Base-by-base conservation (phyloP, 2,329 filamentous ascomycete genomes). In the Monilinia vaccinii-corymbosi region DNA sequence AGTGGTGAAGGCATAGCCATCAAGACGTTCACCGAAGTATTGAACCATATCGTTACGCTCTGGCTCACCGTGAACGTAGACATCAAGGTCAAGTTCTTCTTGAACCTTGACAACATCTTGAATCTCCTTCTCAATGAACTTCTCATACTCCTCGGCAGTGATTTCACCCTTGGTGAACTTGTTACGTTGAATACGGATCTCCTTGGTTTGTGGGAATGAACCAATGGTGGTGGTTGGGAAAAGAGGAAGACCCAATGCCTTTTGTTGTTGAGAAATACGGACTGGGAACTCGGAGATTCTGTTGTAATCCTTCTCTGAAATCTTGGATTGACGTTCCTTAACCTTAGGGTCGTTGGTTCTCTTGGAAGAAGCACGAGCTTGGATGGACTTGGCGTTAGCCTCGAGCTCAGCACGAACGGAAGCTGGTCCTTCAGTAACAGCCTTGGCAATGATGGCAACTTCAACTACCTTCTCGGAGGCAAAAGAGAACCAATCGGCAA, bases 31-130 rank as follows among this genome's bases (percentile, higher is more conserved):
- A 78, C 94, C 94, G 71, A 99, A 99, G 87, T 97, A 99, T 80
- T 99, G 94, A 58, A 99, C 94, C 94, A 99, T 99, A 86, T 99
- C 94, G 81, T 99, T 99, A 77, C 94, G 91, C 86, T 99, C 94
- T 63, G 94, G 94, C 84, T 99, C 94, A 75, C 94, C 94, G 82
- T 99, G 94, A 67, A 99, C 94, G 75, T 89, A 90, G 76, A 99
- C 94, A 71, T 99, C 94, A 59, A 99, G 87, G 76, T 85, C 91
- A 72, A 99, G 92, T 81, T 97, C 94, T 73, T 97, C 91, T 81
- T 99, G 94, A 77, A 97, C 89, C 82, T 91, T 89, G 78, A 99
- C 84, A 74, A 93, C 91, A 65, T 95, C 87, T 72, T 91, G 82
- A 71, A 99, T 99, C 85, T 99, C 94, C 83, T 96, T 89, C 84